A percentile compares a stretch with the other conserved stretches of the same genome.
These are phyloP conservation scores for Raffaelea albimanens DNA, from an alignment of 2,329 filamentous ascomycete genomes.

Conservation along the genomic window DNA sequence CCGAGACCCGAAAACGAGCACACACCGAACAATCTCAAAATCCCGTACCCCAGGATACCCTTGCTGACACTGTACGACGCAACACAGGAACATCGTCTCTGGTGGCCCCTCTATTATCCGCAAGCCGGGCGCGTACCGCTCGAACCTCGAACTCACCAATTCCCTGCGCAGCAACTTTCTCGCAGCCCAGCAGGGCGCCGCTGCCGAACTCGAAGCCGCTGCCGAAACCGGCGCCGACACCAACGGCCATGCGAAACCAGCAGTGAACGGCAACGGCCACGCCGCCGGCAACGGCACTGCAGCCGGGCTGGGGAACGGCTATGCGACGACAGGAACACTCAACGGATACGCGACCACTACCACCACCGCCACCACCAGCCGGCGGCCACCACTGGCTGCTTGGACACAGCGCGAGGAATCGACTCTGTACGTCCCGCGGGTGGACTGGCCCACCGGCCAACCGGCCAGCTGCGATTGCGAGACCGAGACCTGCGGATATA, in stretches of 20 bases:
- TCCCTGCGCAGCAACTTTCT: conserved; percentile 77
- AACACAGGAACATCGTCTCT: conserved; percentile 69
- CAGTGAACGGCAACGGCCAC: conserved; percentile 10
- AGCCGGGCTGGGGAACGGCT: conserved; percentile 15
- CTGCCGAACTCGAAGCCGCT: conserved; percentile 33
- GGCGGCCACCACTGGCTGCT: conserved; percentile 24
- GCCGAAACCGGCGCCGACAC: conserved; percentile 14
- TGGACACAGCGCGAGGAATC: conserved; percentile 62
- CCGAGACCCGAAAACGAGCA: too few species aligned
- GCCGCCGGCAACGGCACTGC: conserved; percentile 14
- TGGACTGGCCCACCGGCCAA: conserved; percentile 50
- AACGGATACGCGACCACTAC: not conserved
- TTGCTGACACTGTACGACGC: too few species aligned
- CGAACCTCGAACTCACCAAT: conserved; percentile 86
- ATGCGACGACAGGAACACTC: conserved; percentile 12
- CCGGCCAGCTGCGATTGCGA: not conserved
- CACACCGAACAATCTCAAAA: too few species aligned
- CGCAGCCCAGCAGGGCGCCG: conserved; percentile 49
- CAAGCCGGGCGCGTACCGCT: conserved; percentile 67
- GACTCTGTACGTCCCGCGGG: conserved; percentile 65
- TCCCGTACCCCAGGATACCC: too few species aligned
- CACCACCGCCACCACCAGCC: conserved; percentile 11
- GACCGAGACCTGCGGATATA: not conserved
- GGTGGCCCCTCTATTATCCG: conserved; percentile 76
- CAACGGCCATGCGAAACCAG: conserved; percentile 14